Evolutionary conservation across 768 basidiomycete genomes (phyloP).

Genomic region (Macrolepiota albuminosa): DNA sequence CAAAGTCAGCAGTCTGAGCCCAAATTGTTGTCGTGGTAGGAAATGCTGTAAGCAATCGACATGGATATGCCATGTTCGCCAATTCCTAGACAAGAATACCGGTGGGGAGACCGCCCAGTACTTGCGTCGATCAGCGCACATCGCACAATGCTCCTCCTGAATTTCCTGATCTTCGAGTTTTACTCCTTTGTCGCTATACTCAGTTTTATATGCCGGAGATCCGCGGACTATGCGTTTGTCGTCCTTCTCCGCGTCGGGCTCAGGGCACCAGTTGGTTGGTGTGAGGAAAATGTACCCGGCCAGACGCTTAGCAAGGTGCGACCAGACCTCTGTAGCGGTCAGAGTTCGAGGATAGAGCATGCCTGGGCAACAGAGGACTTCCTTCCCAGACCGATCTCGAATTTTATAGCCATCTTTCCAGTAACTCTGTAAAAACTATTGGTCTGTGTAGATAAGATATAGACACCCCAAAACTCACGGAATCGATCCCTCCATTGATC

Average conservation of each 20-base stretch:
- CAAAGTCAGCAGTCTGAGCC: constrained; percentile 12
- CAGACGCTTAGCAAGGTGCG: too few relatives aligned
- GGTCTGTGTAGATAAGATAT: neutral
- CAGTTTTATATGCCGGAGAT: too few relatives aligned
- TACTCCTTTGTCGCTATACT: too few relatives aligned
- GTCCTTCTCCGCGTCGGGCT: too few relatives aligned
- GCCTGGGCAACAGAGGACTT: constrained; percentile 6
- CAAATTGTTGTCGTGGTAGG: constrained; percentile 14
- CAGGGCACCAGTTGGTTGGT: too few relatives aligned
- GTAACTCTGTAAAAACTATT: constrained; percentile 2
- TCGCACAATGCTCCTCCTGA: too few relatives aligned
- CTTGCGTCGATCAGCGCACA: constrained; percentile 12
- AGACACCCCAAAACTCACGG: constrained; percentile 1
- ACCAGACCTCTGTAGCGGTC: too few relatives aligned
- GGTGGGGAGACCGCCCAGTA: constrained; percentile 16
- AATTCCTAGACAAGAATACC: constrained; percentile 13
- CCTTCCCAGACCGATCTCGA: constrained; percentile 2
- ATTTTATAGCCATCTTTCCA: constrained; percentile 14
- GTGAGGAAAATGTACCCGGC: too few relatives aligned
- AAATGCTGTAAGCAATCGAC: too few relatives aligned
- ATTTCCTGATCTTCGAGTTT: too few relatives aligned
- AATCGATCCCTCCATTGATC: constrained; percentile 8
- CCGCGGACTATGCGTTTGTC: too few relatives aligned
- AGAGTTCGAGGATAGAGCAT: too few relatives aligned
- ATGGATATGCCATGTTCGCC: constrained; percentile 15